A percentile compares a stretch with the other conserved stretches of the same genome.
These are phyloP conservation scores for Phaeosphaeria sp. DNA, from an alignment of 2,329 filamentous ascomycete species.

Conservation along the genomic window DNA sequence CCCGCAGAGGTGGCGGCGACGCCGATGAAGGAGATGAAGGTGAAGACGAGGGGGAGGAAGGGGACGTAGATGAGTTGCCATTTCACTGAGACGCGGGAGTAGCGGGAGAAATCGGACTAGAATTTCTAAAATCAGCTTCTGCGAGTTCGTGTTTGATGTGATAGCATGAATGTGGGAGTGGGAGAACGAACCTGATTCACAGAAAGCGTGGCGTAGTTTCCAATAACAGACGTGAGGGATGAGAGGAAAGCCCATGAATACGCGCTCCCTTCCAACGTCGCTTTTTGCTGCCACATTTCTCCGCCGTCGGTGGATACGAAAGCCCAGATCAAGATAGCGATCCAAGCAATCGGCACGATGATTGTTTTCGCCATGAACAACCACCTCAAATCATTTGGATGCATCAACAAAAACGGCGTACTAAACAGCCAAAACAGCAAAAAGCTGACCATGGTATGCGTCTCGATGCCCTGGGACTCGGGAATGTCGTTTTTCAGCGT, in stretches of 20 bases:
- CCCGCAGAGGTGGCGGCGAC: constrained; percentile 66
- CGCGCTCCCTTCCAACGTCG: constrained; percentile 55
- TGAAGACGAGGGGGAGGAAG: constrained; percentile 61
- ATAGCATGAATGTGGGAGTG: no score
- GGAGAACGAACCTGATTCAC: constrained; percentile 53
- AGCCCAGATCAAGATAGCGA: constrained; percentile 69
- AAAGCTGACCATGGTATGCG: constrained; percentile 63
- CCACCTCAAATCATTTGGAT: constrained; percentile 61
- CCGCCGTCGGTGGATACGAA: constrained; percentile 62
- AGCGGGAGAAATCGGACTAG: constrained; percentile 65
- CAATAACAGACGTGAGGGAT: constrained; percentile 57
- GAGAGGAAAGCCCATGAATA: constrained; percentile 64
- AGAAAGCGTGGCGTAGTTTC: constrained; percentile 59
- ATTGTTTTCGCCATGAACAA: constrained; percentile 58
- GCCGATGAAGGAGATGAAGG: constrained; percentile 63
- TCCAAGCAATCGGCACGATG: constrained; percentile 64
- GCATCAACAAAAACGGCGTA: constrained; percentile 63
- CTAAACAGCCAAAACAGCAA: constrained; percentile 66
- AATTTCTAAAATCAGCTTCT: constrained; percentile 8
- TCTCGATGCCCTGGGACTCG: constrained; percentile 60
- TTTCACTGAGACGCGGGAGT: constrained; percentile 56
- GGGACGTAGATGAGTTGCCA: constrained; percentile 61
- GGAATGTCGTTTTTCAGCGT: constrained; percentile 62
- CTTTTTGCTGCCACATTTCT: constrained; percentile 56
- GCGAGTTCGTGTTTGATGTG: neutral